Evolutionary conservation across 2,329 filamentous ascomycete species (phyloP), one percentile per base, ranked within the genome.

Genomic region (Trichoderma atrobrunneum): DNA sequence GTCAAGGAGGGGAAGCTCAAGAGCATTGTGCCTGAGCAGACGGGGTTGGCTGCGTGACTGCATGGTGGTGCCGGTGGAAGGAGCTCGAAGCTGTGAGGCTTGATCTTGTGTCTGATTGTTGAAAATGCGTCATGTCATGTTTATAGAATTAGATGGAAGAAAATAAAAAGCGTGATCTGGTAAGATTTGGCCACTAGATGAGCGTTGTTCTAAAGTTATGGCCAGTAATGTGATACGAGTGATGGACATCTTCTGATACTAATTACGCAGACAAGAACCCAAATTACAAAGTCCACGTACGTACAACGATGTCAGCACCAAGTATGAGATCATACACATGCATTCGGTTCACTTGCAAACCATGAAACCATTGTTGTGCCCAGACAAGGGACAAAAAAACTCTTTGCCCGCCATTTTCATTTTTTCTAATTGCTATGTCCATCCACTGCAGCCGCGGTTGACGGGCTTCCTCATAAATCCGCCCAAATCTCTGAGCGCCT

Each of bases 21-120:
- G 79, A 93, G 87, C 73, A 87, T 91, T 24, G 92, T 95, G n/a
- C 87, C 88, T 1, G 93, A 95, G 82, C 92, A 95, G 81, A 82
- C 77, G 74, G 73, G 77, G 5, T 72, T 72, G 63, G 57, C 36
- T 43, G 57, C 28, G n/a, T 72, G 63, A 63, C 51, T 66, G 16
- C 24, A 48, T 48, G 56, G 24, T 11, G 12, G 68, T 5, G 32
- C 6, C 4, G 34, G 48, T 3, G 34, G 34, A 3, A 54, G 48
- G 16, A n/a, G 24, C 18, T 54, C 34, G 24, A 68, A 59, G 30
- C 16, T 62, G 14, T 62, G 8, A 34, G 24, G 6, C n/a, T 39
- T 39, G 28, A 26, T 30, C 5, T 18, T 39, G 56, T 28, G n/a
- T 14, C 21, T 26, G 16, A 10, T 24, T 43, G 21, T 16, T 48